Base-by-base conservation (phyloP, 345 rosid species). In the Hypericum androsaemum region DNA sequence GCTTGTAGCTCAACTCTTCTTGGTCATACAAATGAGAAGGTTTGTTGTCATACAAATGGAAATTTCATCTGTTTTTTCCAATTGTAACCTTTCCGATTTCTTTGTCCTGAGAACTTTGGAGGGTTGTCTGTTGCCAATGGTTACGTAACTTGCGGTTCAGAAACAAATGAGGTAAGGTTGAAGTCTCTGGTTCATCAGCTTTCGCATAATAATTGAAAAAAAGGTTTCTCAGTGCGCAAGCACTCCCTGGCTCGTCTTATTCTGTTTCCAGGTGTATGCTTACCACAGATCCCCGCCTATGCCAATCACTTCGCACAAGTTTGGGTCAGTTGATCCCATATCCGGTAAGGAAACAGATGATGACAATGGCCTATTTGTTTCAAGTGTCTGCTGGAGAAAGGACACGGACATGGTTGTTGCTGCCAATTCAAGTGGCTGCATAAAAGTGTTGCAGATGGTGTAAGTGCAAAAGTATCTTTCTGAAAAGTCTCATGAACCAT, bases 61-160 rank as follows among this genome's bases (percentile, higher is more conserved):
- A 22, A 22, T 22, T 22, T 22, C 32, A 22, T 22, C 32, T 22
- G 32, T 22, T 17, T 3, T 6, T 7, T 10, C 6, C 38, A 3
- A 37, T 37, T 14, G 43, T 60, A 37, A 43, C 44, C 5, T 43
- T 16, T 37, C 7, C 5, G 16, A 37, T 2, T 37, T 58, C 45
- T 10, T 52, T 37, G 37, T 43, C 52, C 15, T 12, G 14, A 37
- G 52, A 57, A 60, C 50, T 58, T 62, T 51, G 15, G 50, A 12
- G 48, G 59, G 28, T 50, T 54, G 37, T 60, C 53, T 38, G 41
- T 53, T 44, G 41, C 51, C 32, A 42, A 41, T 54, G 41, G 61
- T 46, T 63, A 51, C 42, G 48, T 57, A 49, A 64, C 72, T 44
- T 69, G 60, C 14, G 57, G 57, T 32, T 60, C 64, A 41, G 64